These are phyloP conservation scores for Schrenkiella parvula DNA, from an alignment of 345 rosid genomes.

Conservation along the genomic window DNA sequence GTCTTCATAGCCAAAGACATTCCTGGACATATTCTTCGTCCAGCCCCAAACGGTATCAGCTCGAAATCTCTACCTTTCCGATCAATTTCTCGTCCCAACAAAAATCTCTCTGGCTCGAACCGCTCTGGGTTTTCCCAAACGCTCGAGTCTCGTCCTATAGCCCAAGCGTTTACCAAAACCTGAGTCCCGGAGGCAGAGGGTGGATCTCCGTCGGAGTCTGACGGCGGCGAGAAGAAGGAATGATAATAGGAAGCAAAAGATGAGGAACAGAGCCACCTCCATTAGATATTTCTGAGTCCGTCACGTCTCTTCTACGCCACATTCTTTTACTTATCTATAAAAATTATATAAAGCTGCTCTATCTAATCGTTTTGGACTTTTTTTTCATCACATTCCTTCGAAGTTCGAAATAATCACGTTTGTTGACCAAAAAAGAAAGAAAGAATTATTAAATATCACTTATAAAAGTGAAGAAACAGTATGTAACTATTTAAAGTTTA, in stretches of 20 bases:
- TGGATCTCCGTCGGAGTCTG: background rate
- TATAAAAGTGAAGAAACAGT: background rate
- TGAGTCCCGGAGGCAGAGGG: background rate
- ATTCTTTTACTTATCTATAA: background rate
- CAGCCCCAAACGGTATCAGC: background rate
- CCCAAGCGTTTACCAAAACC: too few species aligned
- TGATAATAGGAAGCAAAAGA: background rate
- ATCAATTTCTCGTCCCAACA: background rate
- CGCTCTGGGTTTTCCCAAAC: too few species aligned
- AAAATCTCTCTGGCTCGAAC: background rate
- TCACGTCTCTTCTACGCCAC: background rate
- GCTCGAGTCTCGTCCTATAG: too few species aligned
- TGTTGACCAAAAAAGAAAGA: background rate
- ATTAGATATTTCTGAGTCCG: background rate
- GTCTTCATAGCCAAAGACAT: slow-evolving; percentile 28
- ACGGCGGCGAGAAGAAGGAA: background rate
- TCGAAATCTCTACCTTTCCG: background rate
- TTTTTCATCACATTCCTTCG: background rate
- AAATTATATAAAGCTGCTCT: background rate
- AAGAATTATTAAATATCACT: too few species aligned
- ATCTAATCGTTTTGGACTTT: background rate
- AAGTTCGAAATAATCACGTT: background rate
- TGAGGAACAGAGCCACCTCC: background rate
- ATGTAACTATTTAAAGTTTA: background rate
- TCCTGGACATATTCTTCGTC: slow-evolving; percentile 16